Conservation (phyloP, 495 filamentous ascomycete species). For the Elaphomyces granulatus region DNA sequence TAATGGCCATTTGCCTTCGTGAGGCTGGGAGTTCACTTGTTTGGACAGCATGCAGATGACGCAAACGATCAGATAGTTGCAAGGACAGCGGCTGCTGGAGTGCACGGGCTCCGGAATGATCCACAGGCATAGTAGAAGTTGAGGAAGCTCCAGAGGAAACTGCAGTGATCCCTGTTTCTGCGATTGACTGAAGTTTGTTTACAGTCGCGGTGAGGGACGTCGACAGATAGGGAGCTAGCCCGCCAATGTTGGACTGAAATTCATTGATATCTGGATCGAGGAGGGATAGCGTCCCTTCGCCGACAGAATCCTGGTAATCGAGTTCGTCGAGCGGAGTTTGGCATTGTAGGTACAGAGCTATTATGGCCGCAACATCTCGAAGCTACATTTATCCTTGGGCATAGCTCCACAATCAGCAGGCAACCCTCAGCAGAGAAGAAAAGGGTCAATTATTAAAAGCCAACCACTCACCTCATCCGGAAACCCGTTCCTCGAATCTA, state of each 20-base stretch:
- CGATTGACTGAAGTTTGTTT: conserved; percentile 18
- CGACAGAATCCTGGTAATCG: conserved; percentile 7
- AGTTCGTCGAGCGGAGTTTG: conserved; percentile 14
- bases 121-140: background rate
- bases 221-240: conserved; percentile 17
- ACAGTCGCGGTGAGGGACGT: conserved; percentile 14
- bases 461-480: no score
- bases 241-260: conserved; percentile 24
- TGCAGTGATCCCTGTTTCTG: conserved; percentile 9
- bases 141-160: conserved; percentile 1
- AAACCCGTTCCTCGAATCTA: no score
- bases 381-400: conserved; percentile 16
- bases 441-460: no score
- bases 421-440: no score
- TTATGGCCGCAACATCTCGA: conserved; percentile 24
- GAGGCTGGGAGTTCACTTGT: conserved; percentile 21
- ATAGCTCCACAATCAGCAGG: background rate
- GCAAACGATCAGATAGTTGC: conserved; percentile 17
- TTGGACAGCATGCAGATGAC: conserved; percentile 16
- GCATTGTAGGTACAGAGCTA: conserved; percentile 27
- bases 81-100: conserved; percentile 16
- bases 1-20: conserved; percentile 24
- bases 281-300: conserved; percentile 17
- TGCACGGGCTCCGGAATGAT: conserved; percentile 7
- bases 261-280: conserved; percentile 23